Base-by-base conservation (phyloP, 2,329 filamentous ascomycete genomes). In the Arthrobotrys sinensis region DNA sequence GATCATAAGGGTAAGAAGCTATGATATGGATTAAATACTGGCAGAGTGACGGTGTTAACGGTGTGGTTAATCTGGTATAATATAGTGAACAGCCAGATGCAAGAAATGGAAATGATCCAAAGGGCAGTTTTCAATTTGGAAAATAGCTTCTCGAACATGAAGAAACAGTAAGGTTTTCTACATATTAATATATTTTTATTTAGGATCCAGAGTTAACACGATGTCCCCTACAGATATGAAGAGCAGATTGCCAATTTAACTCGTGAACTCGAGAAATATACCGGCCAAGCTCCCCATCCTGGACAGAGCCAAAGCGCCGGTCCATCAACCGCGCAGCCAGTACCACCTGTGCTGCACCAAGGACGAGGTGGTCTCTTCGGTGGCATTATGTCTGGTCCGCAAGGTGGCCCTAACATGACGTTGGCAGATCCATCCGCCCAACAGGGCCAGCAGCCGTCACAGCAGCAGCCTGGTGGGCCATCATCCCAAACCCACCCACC, bases 121-220 rank as follows among this genome's bases (percentile, higher is more conserved):
- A 92, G 94, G 83, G 97, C 97, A 85, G 93, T 99, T 77, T 97
- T 93, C 83, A 90, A 93, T 82, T 90, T 99, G 84, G 96, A 99
- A 85, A 94, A 96, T 84, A 90, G 91, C 60, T 96, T 98, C 83
- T 88, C 95, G 82, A 90, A 89, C 66, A 90, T 97, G 83, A 98
- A 98, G 87, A 89, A 91, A 85, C 97, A 97, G 95, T 98, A 87
- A 84, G 91, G 57, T 43, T 70, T 40, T 62, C 46, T 60, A 52
- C 43, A 21, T 14, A 46, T 16, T 36, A 21, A 21, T 32, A 28
- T 10, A n/a, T 24, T 19, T 52, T 12, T 14, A 53, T 34, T n/a
- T 46, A 16, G 28, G 46, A 43, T 11, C 63, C 76, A 45, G 76
- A 69, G 34, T 48, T 76, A 73, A 57, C 14, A 6, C 28, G 0